Conservation (phyloP, 164 flowering plant genomes). For the Tetrastigma voinierianum region DNA sequence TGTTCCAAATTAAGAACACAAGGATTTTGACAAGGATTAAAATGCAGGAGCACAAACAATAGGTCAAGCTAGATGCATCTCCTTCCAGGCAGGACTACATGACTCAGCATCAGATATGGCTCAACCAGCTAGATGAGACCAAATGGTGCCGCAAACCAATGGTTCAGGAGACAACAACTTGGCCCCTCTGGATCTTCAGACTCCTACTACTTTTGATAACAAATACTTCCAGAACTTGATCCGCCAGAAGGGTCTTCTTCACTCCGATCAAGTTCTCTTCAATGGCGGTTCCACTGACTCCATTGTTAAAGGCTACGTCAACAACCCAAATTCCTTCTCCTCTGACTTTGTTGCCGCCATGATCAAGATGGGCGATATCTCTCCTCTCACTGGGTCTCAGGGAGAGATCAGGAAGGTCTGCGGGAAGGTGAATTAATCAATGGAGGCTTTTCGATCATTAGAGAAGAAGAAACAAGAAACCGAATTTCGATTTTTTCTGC, state of each 20-base stretch:
- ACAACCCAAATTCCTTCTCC: conserved; percentile 5
- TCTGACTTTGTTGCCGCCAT: conserved; percentile 36
- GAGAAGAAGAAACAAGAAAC: neutral
- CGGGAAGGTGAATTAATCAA: conserved; percentile 25
- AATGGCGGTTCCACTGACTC: conserved; percentile 43
- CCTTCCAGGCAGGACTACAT: conserved; percentile 32
- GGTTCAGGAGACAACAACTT: conserved; percentile 35
- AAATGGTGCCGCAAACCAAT: conserved; percentile 21
- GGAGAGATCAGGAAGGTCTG: conserved; percentile 44
- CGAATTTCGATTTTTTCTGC: too few relatives aligned
- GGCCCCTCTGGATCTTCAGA: conserved; percentile 33
- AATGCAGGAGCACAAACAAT: conserved; percentile 41
- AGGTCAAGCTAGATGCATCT: conserved; percentile 36
- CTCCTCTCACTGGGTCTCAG: conserved; percentile 42
- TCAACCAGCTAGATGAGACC: conserved; percentile 23
- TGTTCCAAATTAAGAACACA: too few relatives aligned
- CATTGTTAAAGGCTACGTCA: conserved; percentile 25
- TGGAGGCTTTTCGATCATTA: neutral
- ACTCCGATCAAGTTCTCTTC: conserved; percentile 40
- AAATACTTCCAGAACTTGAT: conserved; percentile 35
- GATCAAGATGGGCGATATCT: conserved; percentile 45
- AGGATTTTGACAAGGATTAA: conserved; percentile 1
- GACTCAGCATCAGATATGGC: conserved; percentile 33
- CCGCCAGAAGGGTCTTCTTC: conserved; percentile 34
- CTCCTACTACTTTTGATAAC: conserved; percentile 31